Percentiles rank a stretch among this genome's conserved stretches.
These are phyloP conservation scores for Bothriochloa decipiens DNA, from an alignment of 176 grass and related monocot species.

Conservation along the genomic window DNA sequence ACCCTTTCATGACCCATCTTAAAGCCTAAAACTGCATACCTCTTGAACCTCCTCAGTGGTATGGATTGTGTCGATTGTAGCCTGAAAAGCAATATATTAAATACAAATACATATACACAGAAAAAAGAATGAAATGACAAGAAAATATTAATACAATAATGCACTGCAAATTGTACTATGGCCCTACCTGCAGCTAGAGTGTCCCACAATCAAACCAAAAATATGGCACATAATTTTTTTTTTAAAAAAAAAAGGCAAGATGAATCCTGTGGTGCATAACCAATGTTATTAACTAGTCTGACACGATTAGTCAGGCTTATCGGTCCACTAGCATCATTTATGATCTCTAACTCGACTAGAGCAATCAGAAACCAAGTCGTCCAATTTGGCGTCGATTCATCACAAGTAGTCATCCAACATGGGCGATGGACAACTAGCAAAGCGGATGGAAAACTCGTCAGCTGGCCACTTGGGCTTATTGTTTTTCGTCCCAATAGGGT, in stretches of 20 bases:
- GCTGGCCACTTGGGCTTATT: too few species aligned
- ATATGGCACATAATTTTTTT: neutral
- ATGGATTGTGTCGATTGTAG: conserved; percentile 86
- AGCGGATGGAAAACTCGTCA: too few species aligned
- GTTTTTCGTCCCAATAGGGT: too few species aligned
- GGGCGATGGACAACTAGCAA: too few species aligned
- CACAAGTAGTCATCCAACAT: too few species aligned
- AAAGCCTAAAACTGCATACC: conserved; percentile 56
- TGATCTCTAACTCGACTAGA: too few species aligned
- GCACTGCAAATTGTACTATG: neutral
- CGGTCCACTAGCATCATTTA: too few species aligned
- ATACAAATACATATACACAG: neutral
- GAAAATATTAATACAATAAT: neutral
- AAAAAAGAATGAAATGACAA: neutral
- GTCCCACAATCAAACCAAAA: neutral
- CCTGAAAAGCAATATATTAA: conserved; percentile 54
- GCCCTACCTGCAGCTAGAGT: neutral
- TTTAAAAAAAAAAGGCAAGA: neutral
- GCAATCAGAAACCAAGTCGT: too few species aligned
- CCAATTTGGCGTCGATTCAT: too few species aligned
- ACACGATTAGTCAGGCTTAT: too few species aligned
- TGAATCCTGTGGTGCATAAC: neutral
- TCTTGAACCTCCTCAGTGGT: conserved; percentile 77
- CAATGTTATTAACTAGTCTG: too few species aligned
- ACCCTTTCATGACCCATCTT: neutral